Conservation (phyloP, 805 yeast species). For the Clavispora vitiphila region DNA sequence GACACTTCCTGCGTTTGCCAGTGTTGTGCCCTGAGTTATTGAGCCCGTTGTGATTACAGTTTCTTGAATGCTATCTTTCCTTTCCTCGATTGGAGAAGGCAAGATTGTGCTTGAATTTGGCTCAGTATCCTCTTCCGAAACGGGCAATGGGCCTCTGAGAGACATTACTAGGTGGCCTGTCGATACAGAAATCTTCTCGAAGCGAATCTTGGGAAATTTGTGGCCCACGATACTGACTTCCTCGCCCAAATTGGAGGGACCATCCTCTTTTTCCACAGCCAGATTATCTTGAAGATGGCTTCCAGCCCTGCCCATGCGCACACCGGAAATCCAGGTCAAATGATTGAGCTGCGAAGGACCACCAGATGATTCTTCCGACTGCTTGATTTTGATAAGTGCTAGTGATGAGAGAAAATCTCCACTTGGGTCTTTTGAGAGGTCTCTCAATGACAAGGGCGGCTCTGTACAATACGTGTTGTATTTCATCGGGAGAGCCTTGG, state of each 20-base stretch:
- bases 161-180: conserved; percentile 76
- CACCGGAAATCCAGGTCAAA: conserved; percentile 91
- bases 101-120: not conserved
- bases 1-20: not conserved
- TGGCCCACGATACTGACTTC: conserved; percentile 87
- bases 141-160: conserved; percentile 55
- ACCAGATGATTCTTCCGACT: conserved; percentile 31
- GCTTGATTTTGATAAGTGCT: conserved; percentile 31
- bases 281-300: conserved; percentile 19
- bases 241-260: conserved; percentile 73
- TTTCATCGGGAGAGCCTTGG: conserved; percentile 8
- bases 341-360: conserved; percentile 52
- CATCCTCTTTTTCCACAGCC: conserved; percentile 20
- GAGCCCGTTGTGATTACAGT: not conserved
- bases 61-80: conserved; percentile 1
- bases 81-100: not conserved
- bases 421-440: conserved; percentile 26
- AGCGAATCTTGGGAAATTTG: conserved; percentile 78
- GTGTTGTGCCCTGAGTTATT: not conserved
- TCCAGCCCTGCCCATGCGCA: conserved; percentile 57
- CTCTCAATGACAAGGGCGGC: conserved; percentile 31
- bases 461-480: conserved; percentile 34
- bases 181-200: conserved; percentile 84
- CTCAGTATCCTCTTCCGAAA: not conserved
- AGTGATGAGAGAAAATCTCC: conserved; percentile 35